Conservation (phyloP, 768 basidiomycete species). For the Russula brevipes region DNA sequence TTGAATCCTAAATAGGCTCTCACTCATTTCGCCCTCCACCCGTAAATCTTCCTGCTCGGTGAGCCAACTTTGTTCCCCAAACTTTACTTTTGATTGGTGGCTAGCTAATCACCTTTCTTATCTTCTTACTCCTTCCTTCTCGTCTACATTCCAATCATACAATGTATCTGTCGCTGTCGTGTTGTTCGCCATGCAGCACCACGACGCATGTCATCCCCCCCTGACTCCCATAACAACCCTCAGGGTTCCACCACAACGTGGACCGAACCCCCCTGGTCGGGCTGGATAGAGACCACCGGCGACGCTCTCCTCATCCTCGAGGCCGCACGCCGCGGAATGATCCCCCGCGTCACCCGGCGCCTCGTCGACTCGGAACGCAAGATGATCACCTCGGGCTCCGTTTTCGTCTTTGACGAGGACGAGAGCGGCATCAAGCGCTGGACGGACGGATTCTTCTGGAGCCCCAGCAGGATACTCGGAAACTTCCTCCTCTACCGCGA, state of each 20-base stretch:
- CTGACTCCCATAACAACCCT: conserved; percentile 20
- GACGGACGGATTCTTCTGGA: conserved; percentile 98
- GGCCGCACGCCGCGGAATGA: conserved; percentile 82
- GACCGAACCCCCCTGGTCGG: conserved; percentile 88
- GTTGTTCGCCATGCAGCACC: conserved; percentile 13
- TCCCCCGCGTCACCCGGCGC: conserved; percentile 86
- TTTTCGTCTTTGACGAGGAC: conserved; percentile 97
- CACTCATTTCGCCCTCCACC: conserved; percentile 27
- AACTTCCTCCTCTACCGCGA: conserved; percentile 96
- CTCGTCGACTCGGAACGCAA: conserved; percentile 88
- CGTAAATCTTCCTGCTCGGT: conserved; percentile 29
- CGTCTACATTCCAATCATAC: neutral
- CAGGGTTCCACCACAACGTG: conserved; percentile 42
- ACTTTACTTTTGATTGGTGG: conserved; percentile 28
- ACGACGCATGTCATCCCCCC: conserved; percentile 23
- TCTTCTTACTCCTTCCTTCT: conserved; percentile 10
- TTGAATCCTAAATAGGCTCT: conserved; percentile 29
- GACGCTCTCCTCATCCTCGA: conserved; percentile 97
- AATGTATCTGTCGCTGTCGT: neutral
- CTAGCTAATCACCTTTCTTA: conserved; percentile 23
- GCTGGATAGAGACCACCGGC: conserved; percentile 92
- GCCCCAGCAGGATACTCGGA: conserved; percentile 84
- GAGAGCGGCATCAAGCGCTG: conserved; percentile 97
- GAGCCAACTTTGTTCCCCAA: conserved; percentile 28
- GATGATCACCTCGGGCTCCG: conserved; percentile 89